A percentile compares a stretch with the other conserved stretches of the same genome.
These are phyloP conservation scores for Selaginella tamariscina DNA, from an alignment of 75 land plant species.

Conservation along the genomic window DNA sequence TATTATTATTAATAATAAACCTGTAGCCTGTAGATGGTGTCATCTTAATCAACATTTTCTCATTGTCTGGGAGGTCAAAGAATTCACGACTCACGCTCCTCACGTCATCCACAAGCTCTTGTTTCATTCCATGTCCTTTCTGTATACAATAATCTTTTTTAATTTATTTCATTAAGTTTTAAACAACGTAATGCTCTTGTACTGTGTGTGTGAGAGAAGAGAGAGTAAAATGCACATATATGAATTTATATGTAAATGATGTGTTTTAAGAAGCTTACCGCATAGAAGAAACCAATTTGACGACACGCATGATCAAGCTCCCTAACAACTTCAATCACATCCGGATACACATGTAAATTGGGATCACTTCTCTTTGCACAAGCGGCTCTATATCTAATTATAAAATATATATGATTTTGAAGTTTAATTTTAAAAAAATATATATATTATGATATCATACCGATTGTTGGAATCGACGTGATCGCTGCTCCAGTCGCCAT, in stretches of 20 bases:
- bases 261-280: slow-evolving; percentile 50
- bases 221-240: no score
- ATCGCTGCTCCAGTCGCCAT: neutral
- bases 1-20: slow-evolving; percentile 32
- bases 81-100: slow-evolving; percentile 40
- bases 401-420: neutral
- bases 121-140: slow-evolving; percentile 87
- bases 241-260: no score
- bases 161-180: no score
- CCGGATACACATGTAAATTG: slow-evolving; percentile 34
- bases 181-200: no score
- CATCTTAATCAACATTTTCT: slow-evolving; percentile 70
- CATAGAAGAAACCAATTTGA: slow-evolving; percentile 82
- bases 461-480: neutral
- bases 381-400: slow-evolving; percentile 61
- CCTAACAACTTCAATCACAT: slow-evolving; percentile 45
- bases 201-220: no score
- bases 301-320: slow-evolving; percentile 59
- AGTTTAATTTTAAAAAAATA: neutral
- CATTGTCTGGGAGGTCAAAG: slow-evolving; percentile 49
- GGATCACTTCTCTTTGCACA: slow-evolving; percentile 45
- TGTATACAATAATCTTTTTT: no score
- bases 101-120: slow-evolving; percentile 42
- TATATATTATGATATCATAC: neutral
- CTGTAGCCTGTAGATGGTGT: slow-evolving; percentile 52